Evolutionary conservation across 176 grass and related monocot genomes (phyloP).

Genomic region (Chrysopogon serrulatus): DNA sequence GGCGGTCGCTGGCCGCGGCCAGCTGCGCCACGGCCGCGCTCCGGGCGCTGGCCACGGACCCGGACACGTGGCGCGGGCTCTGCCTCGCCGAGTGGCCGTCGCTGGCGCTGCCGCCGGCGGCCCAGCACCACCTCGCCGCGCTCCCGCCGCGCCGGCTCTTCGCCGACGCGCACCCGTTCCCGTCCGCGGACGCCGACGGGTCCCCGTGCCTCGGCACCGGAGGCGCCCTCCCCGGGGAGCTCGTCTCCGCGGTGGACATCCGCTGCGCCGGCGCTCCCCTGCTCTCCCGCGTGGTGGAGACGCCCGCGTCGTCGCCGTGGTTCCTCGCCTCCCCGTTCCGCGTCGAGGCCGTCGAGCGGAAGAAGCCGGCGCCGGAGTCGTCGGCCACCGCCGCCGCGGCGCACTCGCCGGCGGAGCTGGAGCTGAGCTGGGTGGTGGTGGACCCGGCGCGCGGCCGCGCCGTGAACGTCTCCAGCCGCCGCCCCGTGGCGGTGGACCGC

Average conservation of each 20-base stretch:
- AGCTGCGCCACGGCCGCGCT: constrained; percentile 53
- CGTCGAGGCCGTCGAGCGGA: constrained; percentile 56
- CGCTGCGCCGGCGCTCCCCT: constrained; percentile 32
- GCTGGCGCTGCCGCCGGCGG: constrained; percentile 9
- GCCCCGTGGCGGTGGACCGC: constrained; percentile 41
- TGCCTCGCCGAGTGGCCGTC: constrained; percentile 77
- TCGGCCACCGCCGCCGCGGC: neutral
- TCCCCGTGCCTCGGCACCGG: neutral
- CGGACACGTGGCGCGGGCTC: constrained; percentile 60
- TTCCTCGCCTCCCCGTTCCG: constrained; percentile 63
- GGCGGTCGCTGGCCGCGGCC: constrained; percentile 47
- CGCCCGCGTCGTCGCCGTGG: constrained; percentile 45
- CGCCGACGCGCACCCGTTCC: constrained; percentile 59
- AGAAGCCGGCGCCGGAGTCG: neutral
- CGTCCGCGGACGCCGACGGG: constrained; percentile 1
- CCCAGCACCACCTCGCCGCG: neutral
- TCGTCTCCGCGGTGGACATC: constrained; percentile 72
- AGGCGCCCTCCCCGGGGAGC: neutral
- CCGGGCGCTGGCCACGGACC: constrained; percentile 39
- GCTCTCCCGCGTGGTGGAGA: constrained; percentile 55
- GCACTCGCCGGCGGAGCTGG: constrained; percentile 33
- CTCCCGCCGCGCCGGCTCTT: constrained; percentile 46
- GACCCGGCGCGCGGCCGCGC: constrained; percentile 42
- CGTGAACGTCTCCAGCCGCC: constrained; percentile 57
- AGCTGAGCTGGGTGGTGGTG: constrained; percentile 60